Evolutionary conservation across 768 basidiomycete species (phyloP), one percentile per base, ranked within the genome.

Genomic region (Exsudoporus frostii): DNA sequence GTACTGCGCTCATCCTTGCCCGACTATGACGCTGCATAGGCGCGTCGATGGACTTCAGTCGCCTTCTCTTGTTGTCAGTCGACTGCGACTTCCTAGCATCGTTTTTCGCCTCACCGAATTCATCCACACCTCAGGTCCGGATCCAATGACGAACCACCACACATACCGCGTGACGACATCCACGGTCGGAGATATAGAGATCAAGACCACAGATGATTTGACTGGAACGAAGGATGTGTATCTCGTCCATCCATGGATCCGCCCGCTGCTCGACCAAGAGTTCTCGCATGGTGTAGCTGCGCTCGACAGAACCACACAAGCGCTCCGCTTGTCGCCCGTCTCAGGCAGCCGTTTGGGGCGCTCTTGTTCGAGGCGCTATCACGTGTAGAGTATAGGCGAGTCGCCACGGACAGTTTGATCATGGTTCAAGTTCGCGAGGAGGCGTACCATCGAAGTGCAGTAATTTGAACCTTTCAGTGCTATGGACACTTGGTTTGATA

Each of bases 221-320:
- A 30, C 27, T 0, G 19, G 6, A 14, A 48, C 11, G 49, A 13
- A 49, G 5, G 37, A 15, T 11, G 25, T 58, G 4, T 13, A 14
- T 15, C 53, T 60, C 13, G 19, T 60, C 10, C 53, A 60, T 37
- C 57, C 57, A 4, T 60, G 58, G 57, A 51, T 57, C 40, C 2
- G 43, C 17, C 36, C 45, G 6, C 36, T 57, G 4, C 40, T 53
- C 24, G 56, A 50, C 22, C 44, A 49, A 2, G 50, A 55, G 6
- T 48, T 44, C 25, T 29, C 25, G 17, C 1, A 10, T 3, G 47
- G 33, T 2, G 15, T 2, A 6, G 13, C 14, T 15, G 9, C 0
- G 8, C 7, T 34, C 0, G 34, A 34, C 17, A 17, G 4, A 0
- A 34, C 7, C 7, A 53, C 37, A 9, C 32, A n/a, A 0, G 55